Percentiles rank a stretch among this genome's conserved stretches.
These are phyloP conservation scores for Kitagawia praeruptora DNA, from an alignment of 129 eudicot genomes.

Conservation along the genomic window DNA sequence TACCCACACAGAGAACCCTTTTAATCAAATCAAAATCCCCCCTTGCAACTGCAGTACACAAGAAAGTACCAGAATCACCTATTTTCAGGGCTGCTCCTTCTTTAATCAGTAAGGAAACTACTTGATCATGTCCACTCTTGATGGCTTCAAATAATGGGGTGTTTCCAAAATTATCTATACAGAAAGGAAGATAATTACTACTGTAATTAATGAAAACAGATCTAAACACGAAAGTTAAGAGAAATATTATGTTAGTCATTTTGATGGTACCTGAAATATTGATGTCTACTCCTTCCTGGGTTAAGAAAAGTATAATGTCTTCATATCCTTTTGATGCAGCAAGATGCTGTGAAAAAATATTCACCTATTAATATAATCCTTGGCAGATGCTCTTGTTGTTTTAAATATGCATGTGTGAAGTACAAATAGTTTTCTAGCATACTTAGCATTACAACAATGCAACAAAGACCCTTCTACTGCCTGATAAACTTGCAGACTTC, in stretches of 20 bases:
- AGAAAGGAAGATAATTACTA: background rate
- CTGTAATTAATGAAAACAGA: background rate
- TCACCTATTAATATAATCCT: background rate
- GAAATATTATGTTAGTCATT: background rate
- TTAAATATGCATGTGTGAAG: background rate
- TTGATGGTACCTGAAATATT: conserved; percentile 44
- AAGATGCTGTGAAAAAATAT: conserved; percentile 50
- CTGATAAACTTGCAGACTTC: background rate
- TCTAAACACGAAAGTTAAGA: background rate
- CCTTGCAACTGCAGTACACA: conserved; percentile 59
- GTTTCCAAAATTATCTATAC: conserved; percentile 74
- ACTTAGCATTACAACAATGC: background rate
- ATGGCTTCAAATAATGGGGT: conserved; percentile 83
- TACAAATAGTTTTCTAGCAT: background rate
- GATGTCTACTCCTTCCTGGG: conserved; percentile 68
- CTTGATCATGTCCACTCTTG: conserved; percentile 70
- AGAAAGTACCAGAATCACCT: conserved; percentile 59
- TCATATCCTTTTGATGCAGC: conserved; percentile 87
- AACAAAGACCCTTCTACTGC: background rate
- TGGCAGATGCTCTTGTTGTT: background rate
- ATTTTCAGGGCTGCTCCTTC: conserved; percentile 63
- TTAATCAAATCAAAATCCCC: conserved; percentile 72
- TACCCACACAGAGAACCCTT: conserved; percentile 55
- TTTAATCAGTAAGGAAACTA: conserved; percentile 59
- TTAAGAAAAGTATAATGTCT: conserved; percentile 57